A percentile compares a stretch with the other conserved stretches of the same genome.
Conservation (phyloP, 2,329 filamentous ascomycete genomes). For the Cytospora leucostoma region DNA sequence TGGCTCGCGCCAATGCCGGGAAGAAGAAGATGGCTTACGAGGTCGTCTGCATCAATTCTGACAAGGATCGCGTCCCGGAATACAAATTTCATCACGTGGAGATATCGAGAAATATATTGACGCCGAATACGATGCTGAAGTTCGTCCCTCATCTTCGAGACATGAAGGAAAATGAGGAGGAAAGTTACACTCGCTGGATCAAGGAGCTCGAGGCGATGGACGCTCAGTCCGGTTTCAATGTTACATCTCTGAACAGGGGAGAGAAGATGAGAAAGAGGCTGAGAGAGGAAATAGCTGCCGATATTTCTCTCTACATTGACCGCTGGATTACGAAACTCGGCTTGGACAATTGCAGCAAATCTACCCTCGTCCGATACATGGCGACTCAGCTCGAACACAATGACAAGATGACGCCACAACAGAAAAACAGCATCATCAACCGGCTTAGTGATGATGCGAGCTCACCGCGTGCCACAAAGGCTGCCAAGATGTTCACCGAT, state of each 20-base stretch:
- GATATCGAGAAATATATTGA: slow-evolving; percentile 60
- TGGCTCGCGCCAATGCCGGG: slow-evolving; percentile 46
- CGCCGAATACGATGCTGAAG: slow-evolving; percentile 60
- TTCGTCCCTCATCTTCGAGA: slow-evolving; percentile 63
- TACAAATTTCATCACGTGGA: slow-evolving; percentile 63
- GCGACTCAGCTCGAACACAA: slow-evolving; percentile 48
- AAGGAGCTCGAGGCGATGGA: slow-evolving; percentile 60
- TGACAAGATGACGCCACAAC: slow-evolving; percentile 53
- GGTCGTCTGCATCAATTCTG: slow-evolving; percentile 51
- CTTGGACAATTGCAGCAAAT: slow-evolving; percentile 54
- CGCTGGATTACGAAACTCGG: slow-evolving; percentile 53
- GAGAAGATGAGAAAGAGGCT: slow-evolving; percentile 53
- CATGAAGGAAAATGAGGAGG: slow-evolving; percentile 57
- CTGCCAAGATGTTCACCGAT: slow-evolving; percentile 54
- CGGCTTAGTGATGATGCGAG: slow-evolving; percentile 47
- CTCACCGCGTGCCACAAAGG: slow-evolving; percentile 45
- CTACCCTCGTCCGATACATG: slow-evolving; percentile 56
- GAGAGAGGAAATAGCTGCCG: slow-evolving; percentile 53
- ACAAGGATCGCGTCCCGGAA: slow-evolving; percentile 54
- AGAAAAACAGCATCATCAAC: slow-evolving; percentile 54
- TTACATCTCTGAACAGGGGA: slow-evolving; percentile 48
- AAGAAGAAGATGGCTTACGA: slow-evolving; percentile 45
- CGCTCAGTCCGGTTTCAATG: slow-evolving; percentile 56
- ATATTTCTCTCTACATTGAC: slow-evolving; percentile 55
- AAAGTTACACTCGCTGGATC: slow-evolving; percentile 57